Percentiles rank a stretch among this genome's conserved stretches.
phyloP scores from a whole-genome alignment of 1,284 basidiomycete genomes.

The Neonothopanus nambi region DNA sequence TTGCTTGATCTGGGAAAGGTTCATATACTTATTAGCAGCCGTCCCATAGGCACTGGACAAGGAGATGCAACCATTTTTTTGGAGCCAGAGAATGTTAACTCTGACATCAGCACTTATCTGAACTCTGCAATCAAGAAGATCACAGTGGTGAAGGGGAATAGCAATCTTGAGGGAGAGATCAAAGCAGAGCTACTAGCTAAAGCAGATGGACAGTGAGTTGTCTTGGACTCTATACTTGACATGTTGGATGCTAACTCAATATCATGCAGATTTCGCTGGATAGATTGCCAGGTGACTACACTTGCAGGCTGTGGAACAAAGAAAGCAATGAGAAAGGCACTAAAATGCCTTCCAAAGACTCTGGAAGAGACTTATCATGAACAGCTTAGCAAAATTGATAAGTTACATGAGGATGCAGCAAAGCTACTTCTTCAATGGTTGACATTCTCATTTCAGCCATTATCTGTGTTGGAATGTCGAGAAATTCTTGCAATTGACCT shows the following conservation, averaged over 20 bases:
- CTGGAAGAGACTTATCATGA: constrained; percentile 1
- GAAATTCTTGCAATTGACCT: constrained; percentile 3
- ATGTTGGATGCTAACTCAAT: not conserved
- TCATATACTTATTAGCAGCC: too few relatives aligned
- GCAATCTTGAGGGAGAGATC: not conserved
- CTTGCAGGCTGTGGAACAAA: not conserved
- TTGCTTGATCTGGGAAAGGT: too few relatives aligned
- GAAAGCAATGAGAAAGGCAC: not conserved
- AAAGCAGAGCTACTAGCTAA: not conserved
- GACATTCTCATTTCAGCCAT: not conserved
- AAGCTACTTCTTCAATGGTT: constrained; percentile 1
- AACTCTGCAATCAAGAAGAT: too few relatives aligned
- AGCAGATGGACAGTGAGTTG: not conserved
- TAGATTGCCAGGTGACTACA: not conserved
- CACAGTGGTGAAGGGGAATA: too few relatives aligned
- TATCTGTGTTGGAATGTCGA: not conserved
- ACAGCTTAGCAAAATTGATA: not conserved
- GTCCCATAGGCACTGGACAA: too few relatives aligned
- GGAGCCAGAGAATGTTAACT: too few relatives aligned
- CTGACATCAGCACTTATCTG: too few relatives aligned
- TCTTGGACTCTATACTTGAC: too few relatives aligned
- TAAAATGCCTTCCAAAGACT: not conserved
- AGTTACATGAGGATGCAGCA: not conserved
- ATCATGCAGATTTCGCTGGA: constrained; percentile 1
- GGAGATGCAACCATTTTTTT: too few relatives aligned